Base-by-base conservation (phyloP, 768 basidiomycete genomes). In the Clathrus columnatus region DNA sequence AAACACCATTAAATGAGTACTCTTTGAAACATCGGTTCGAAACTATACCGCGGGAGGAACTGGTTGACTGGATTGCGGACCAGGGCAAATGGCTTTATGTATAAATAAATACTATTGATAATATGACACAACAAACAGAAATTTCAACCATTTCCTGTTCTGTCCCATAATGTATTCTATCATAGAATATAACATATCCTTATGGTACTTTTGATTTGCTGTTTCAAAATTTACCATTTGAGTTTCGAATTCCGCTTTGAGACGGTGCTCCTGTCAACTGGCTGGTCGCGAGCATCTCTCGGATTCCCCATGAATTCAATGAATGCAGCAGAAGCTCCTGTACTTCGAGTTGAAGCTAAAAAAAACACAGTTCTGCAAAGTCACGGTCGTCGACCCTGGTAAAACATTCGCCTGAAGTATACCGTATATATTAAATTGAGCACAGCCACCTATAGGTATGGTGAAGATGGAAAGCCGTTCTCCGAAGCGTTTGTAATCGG, bases 381-480 rank as follows among this genome's bases (percentile, higher is more conserved):
- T 29, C 90, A 92, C 69, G 90, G 90, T 48, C 78, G 90, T 47
- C 87, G 87, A 48, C 88, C 90, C 62, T 91, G 89, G 89, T 90
- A 56, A 42, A 51, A 42, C 24, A 32, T 17, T 60, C 54, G 28
- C 20, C 51, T 27, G 18, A 41, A 36, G 16, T 60, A 30, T 59
- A 46, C 48, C 60, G 27, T 56, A 47, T 23, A 61, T 27, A 45
- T 52, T 21, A n/a, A n/a, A n/a, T n/a, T n/a, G n/a, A n/a, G n/a
- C 48, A 27, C 32, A 44, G 44, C 32, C 41, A 51, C 57, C 27
- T 42, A 17, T 59, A 90, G 89, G 89, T 92, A 92, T 67, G 80
- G 78, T 27, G 80, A 84, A 65, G 81, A 89, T 59, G 90, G 90
- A 0, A 71, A 78, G 48, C 77, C 81, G 18, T 77, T 82, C 14